Evolutionary conservation across 75 land plant genomes (phyloP).

Genomic region (Sequoia sempervirens): DNA sequence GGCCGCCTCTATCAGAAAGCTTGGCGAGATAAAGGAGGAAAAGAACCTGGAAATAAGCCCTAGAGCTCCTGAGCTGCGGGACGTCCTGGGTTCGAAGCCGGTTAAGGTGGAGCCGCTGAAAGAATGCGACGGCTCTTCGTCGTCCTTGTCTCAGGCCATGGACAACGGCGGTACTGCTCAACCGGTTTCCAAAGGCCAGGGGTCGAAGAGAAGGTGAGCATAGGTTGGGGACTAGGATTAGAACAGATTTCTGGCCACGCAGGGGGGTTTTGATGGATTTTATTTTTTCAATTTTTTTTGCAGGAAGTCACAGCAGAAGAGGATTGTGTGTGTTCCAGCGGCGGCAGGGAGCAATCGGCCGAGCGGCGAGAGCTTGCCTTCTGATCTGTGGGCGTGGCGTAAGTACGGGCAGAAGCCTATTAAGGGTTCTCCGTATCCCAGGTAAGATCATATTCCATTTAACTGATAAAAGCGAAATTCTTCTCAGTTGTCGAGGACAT

Average conservation of each 20-base stretch:
- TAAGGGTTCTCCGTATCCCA: constrained; percentile 57
- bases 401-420: constrained; percentile 62
- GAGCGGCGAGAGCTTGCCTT: constrained; percentile 53
- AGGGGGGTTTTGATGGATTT: not conserved
- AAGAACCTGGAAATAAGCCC: constrained; percentile 1
- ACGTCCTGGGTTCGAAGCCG: constrained; percentile 1
- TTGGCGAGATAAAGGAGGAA: not conserved
- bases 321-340: constrained; percentile 68
- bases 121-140: constrained; percentile 4
- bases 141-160: not conserved
- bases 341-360: constrained; percentile 38
- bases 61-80: not conserved
- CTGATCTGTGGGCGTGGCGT: constrained; percentile 62
- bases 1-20: not conserved
- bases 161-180: not conserved
- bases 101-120: not conserved
- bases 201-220: constrained; percentile 8
- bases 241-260: not conserved
- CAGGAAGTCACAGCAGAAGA: constrained; percentile 72
- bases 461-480: not conserved
- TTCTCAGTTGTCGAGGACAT: not conserved
- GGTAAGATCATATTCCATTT: constrained; percentile 14
- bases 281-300: not conserved
- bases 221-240: not conserved
- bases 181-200: not conserved